A percentile compares a stretch with the other conserved stretches of the same genome.
Evolutionary conservation across 2,329 filamentous ascomycete genomes (phyloP).

Genomic region (Exophiala calicioides): DNA sequence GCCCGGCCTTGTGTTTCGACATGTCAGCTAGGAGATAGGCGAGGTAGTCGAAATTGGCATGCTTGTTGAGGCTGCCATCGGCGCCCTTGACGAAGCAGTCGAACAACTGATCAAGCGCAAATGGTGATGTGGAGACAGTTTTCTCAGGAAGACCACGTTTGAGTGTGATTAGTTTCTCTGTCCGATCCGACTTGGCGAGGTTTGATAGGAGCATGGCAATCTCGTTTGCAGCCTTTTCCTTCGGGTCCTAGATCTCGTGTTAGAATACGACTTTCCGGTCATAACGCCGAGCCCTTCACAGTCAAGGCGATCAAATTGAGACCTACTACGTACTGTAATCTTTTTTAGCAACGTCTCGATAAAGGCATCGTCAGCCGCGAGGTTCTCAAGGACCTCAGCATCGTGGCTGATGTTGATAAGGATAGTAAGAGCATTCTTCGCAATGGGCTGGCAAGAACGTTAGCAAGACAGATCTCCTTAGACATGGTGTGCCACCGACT

Average conservation of each 20-base stretch:
- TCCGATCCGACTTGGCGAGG: constrained; percentile 73
- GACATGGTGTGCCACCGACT: constrained; percentile 51
- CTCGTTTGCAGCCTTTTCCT: constrained; percentile 80
- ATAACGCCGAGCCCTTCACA: no score
- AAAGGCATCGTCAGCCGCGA: constrained; percentile 79
- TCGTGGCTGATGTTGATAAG: constrained; percentile 80
- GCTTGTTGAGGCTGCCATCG: constrained; percentile 76
- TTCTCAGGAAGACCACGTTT: constrained; percentile 64
- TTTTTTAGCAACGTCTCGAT: constrained; percentile 70
- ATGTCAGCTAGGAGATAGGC: constrained; percentile 93
- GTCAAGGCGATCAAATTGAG: not conserved
- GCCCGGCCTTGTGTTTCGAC: constrained; percentile 67
- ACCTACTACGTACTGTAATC: constrained; percentile 63
- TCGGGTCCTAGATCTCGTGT: constrained; percentile 39
- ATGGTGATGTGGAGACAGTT: constrained; percentile 52
- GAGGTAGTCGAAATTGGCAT: constrained; percentile 86
- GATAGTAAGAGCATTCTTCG: constrained; percentile 81
- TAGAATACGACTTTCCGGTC: no score
- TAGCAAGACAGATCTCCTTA: not conserved
- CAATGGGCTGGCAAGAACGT: constrained; percentile 65
- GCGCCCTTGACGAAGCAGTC: constrained; percentile 95
- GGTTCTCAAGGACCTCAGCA: constrained; percentile 67
- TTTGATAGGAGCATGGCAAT: constrained; percentile 93
- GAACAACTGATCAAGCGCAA: constrained; percentile 84
- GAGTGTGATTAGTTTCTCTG: constrained; percentile 68